Conservation (phyloP, 2,329 filamentous ascomycete genomes). For the Dothidotthia symphoricarpi region DNA sequence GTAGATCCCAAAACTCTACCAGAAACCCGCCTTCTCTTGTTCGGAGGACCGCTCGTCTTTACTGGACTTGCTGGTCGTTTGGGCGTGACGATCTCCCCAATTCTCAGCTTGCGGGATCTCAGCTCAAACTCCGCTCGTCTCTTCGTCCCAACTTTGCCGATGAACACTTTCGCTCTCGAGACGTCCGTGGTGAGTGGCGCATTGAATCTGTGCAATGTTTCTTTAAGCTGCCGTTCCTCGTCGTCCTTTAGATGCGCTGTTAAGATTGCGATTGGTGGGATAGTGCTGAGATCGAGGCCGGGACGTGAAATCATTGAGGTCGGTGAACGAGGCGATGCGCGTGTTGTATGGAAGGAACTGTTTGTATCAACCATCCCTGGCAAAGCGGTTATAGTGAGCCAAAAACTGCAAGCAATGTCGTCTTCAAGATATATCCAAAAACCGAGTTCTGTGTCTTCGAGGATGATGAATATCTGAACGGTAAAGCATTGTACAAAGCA, state of each 20-base stretch:
- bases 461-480: constrained; percentile 7
- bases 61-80: constrained; percentile 19
- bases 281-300: constrained; percentile 41
- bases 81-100: constrained; percentile 48
- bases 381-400: constrained; percentile 17
- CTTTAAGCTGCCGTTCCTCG: constrained; percentile 63
- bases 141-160: constrained; percentile 70
- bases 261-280: constrained; percentile 71
- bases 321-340: constrained; percentile 17
- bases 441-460: constrained; percentile 19
- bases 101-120: constrained; percentile 61
- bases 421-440: constrained; percentile 27
- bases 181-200: constrained; percentile 69
- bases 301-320: constrained; percentile 14
- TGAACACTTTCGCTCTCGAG: constrained; percentile 67
- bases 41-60: constrained; percentile 9
- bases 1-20: background rate
- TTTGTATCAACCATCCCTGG: constrained; percentile 21
- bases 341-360: constrained; percentile 20
- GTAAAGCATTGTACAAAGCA: constrained; percentile 21
- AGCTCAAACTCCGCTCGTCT: constrained; percentile 76
- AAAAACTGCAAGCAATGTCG: constrained; percentile 31
- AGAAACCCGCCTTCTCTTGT: constrained; percentile 20
- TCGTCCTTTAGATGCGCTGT: constrained; percentile 65
- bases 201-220: constrained; percentile 55